phyloP scores from a whole-genome alignment of 768 basidiomycete genomes.

The Chalciporus chontae region DNA sequence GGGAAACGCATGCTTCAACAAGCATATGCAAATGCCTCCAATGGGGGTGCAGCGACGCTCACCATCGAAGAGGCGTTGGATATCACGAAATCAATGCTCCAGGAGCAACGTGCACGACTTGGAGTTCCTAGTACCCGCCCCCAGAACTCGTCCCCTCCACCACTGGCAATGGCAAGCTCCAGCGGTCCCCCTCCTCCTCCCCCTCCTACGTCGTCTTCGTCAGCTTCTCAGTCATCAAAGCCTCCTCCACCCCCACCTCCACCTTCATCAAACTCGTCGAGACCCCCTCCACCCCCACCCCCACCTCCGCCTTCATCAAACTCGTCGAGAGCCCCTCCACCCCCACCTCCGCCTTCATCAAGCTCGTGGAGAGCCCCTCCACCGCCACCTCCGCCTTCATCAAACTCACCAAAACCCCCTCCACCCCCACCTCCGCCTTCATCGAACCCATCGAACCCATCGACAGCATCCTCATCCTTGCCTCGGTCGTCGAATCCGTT shows the following conservation, averaged over 20 bases:
- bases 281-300: not conserved
- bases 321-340: not conserved
- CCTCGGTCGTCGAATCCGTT: too few species aligned
- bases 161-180: conserved; percentile 17
- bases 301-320: not conserved
- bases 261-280: too few species aligned
- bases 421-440: not conserved
- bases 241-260: conserved; percentile 16
- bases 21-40: conserved; percentile 29
- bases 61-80: conserved; percentile 25
- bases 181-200: conserved; percentile 23
- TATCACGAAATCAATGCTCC: conserved; percentile 14
- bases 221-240: conserved; percentile 18
- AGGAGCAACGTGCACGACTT: conserved; percentile 19
- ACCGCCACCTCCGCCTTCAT: conserved; percentile 5
- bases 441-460: not conserved
- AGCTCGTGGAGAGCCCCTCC: too few species aligned
- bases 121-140: conserved; percentile 17
- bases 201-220: conserved; percentile 16
- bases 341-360: not conserved
- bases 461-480: too few species aligned
- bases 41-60: conserved; percentile 19
- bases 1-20: conserved; percentile 42
- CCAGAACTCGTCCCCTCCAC: conserved; percentile 9
- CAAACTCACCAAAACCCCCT: not conserved